Evolutionary conservation across 2,329 filamentous ascomycete species (phyloP), one percentile per base, ranked within the genome.

Genomic region (Fusarium scirpi): DNA sequence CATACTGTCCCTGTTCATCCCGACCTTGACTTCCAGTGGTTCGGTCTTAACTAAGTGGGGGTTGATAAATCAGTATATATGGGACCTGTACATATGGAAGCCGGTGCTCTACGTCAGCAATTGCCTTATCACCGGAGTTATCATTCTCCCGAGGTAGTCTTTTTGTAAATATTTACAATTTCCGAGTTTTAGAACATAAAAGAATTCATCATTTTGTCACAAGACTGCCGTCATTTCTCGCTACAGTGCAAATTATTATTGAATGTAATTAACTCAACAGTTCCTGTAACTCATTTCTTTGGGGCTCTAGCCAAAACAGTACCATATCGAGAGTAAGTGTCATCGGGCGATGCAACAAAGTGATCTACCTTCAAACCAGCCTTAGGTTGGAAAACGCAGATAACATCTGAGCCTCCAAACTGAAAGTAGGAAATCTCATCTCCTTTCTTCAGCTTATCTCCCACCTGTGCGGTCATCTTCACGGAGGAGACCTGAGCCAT

Each of bases 371-470:
- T 20, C 3, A 63, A 7, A 2, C 32, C 60, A 2, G 58, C 58
- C 15, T 55, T 32, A 1, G 46, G 41, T 12, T 63, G 60, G 47
- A 63, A 63, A 5, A 62, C 60, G 3, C 60, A 63, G 8, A 63
- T 63, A 3, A 62, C 40, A 30, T 62, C 58, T 3, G 60, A 63
- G 2, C 60, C 60, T 62, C 60, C 58, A 18, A 63, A 63, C n/a
- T 63, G 58, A 3, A 63, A 63, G 32, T 63, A 62, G 1, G 41
- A 63, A 3, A 63, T 55, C 15, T 63, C 60, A 1, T 63, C 25
- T n/a, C 60, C 58, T 8, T 63, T 63, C 12, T 63, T 9, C 12
- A 63, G 4, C 12, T 5, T 18, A 2, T 63, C 60, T 6, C 60
- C 60, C 8, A 46, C 52, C 20, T 24, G 25, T 0, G 40, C 18